These are phyloP conservation scores for Fusarium fujikuroi DNA, from an alignment of 2,329 filamentous ascomycete species.

Conservation along the genomic window DNA sequence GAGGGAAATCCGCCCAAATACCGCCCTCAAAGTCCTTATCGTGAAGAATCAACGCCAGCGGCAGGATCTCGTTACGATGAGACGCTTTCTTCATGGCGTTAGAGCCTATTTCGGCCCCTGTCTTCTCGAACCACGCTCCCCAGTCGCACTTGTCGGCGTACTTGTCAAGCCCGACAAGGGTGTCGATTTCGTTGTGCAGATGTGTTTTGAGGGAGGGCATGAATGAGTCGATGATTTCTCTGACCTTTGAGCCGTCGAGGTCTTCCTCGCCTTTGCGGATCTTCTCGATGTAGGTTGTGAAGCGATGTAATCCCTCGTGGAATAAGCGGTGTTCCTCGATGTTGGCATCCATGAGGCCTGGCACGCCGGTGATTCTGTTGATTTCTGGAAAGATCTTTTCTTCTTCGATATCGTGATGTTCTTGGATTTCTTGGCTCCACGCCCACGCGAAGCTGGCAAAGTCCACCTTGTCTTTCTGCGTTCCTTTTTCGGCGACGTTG, in stretches of 20 bases:
- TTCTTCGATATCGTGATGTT: slow-evolving; percentile 56
- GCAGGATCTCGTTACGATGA: slow-evolving; percentile 36
- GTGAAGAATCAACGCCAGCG: slow-evolving; percentile 43
- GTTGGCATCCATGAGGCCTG: slow-evolving; percentile 54
- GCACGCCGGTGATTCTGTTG: slow-evolving; percentile 48
- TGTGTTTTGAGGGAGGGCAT: slow-evolving; percentile 50
- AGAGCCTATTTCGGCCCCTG: slow-evolving; percentile 19
- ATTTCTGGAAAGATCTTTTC: slow-evolving; percentile 52
- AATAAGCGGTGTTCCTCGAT: slow-evolving; percentile 56
- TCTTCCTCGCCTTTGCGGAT: slow-evolving; percentile 43
- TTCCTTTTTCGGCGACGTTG: slow-evolving; percentile 45
- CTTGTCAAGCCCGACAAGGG: slow-evolving; percentile 48
- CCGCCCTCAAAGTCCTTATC: slow-evolving; percentile 44
- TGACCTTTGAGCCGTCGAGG: slow-evolving; percentile 47
- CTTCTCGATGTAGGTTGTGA: slow-evolving; percentile 47
- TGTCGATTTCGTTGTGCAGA: slow-evolving; percentile 53
- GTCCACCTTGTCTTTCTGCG: slow-evolving; percentile 46
- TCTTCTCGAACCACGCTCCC: slow-evolving; percentile 45
- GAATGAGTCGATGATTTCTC: slow-evolving; percentile 43
- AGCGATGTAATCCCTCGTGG: slow-evolving; percentile 48
- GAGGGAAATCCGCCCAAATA: slow-evolving; percentile 42
- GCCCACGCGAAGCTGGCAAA: slow-evolving; percentile 49
- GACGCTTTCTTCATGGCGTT: slow-evolving; percentile 28
- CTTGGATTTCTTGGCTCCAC: slow-evolving; percentile 49
- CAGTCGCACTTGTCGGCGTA: slow-evolving; percentile 51